Evolutionary conservation across 2,329 filamentous ascomycete species (phyloP).

Genomic region (Pseudogymnoascus sp.): DNA sequence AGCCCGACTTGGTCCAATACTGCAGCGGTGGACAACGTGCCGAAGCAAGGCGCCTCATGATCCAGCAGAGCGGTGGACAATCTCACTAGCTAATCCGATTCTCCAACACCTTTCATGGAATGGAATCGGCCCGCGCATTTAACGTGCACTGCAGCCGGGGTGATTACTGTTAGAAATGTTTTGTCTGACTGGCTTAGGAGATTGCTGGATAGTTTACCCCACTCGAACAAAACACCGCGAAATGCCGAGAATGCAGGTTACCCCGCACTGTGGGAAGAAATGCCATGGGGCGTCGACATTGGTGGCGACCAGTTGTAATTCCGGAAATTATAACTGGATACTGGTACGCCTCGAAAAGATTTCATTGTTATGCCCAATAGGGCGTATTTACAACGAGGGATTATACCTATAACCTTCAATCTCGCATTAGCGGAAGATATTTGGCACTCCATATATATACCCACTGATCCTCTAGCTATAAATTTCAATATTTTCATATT

Average conservation of each 20-base stretch:
- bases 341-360: background rate
- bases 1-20: background rate
- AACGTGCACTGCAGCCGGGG: background rate
- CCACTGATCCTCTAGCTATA: background rate
- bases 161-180: background rate
- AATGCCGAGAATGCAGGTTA: background rate
- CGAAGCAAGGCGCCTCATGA: background rate
- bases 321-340: background rate
- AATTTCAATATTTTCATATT: background rate
- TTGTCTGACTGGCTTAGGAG: background rate
- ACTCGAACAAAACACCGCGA: background rate
- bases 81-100: background rate
- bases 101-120: too few species aligned
- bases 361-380: background rate
- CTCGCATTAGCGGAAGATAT: background rate
- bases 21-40: background rate
- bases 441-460: background rate
- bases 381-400: background rate
- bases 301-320: background rate
- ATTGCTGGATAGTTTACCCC: background rate
- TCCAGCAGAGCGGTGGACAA: background rate
- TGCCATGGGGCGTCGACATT: background rate
- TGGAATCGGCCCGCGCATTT: background rate
- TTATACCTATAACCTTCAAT: background rate
- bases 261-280: background rate